These are phyloP conservation scores for Ettlia oleoabundans DNA, from an alignment of 139 green algal species.

Conservation along the genomic window DNA sequence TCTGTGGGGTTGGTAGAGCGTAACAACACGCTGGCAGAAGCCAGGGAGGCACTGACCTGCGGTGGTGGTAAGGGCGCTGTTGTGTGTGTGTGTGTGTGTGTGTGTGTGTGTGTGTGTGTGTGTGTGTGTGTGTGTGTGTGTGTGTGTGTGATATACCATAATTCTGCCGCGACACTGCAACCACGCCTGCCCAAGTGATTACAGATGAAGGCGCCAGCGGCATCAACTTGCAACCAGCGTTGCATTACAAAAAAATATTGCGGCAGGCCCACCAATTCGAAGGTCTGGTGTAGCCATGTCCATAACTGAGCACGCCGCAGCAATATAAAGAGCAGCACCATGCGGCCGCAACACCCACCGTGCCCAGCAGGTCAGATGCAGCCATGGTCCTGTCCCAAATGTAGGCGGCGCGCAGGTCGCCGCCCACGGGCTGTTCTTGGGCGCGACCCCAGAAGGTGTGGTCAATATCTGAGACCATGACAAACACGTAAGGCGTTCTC, in stretches of 20 bases:
- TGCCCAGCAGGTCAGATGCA: conserved; percentile 33
- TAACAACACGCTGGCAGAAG: conserved; percentile 26
- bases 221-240: neutral
- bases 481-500: neutral
- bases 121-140: no score
- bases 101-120: no score
- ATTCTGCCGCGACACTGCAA: no score
- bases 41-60: conserved; percentile 12
- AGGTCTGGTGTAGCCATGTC: no score
- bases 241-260: neutral
- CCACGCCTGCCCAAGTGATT: no score
- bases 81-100: no score
- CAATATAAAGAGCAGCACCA: no score
- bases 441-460: conserved; percentile 44
- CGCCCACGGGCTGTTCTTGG: conserved; percentile 26
- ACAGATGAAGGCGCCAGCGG: no score
- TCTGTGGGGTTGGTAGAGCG: conserved; percentile 22
- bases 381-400: conserved; percentile 12
- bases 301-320: neutral
- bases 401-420: conserved; percentile 16
- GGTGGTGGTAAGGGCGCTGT: neutral
- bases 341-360: no score
- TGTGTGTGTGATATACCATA: no score
- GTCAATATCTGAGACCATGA: conserved; percentile 24
- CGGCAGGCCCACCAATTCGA: no score